Percentiles rank a stretch among this genome's conserved stretches.
Conservation (phyloP, 2,329 filamentous ascomycete species). For the Penicillium sp. region DNA sequence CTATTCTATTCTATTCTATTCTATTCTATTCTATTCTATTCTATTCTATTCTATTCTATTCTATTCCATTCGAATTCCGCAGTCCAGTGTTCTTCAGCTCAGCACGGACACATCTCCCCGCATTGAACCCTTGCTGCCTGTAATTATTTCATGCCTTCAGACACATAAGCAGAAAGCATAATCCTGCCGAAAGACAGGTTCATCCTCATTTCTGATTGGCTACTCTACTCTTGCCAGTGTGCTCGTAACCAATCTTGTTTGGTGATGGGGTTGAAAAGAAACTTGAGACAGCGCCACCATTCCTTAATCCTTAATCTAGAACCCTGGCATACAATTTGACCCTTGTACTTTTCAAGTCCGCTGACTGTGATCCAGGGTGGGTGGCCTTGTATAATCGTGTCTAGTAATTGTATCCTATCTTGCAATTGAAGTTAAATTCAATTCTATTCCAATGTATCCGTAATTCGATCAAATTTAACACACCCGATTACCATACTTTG, state of each 20-base stretch:
- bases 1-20: not conserved
- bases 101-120: not conserved
- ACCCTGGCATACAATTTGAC: not conserved
- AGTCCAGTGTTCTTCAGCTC: not conserved
- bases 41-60: not conserved
- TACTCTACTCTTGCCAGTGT: not conserved
- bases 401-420: not conserved
- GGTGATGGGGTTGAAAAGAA: not conserved
- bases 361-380: not conserved
- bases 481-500: not conserved
- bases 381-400: not conserved
- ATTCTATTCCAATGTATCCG: not conserved
- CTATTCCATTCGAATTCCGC: not conserved
- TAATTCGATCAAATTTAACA: no score
- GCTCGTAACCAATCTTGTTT: not conserved
- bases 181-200: not conserved
- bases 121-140: conserved; percentile 16
- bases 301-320: not conserved
- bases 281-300: not conserved
- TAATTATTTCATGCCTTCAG: not conserved
- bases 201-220: not conserved
- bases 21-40: not conserved
- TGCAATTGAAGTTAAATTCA: not conserved
- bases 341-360: not conserved
- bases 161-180: not conserved